phyloP scores from a whole-genome alignment of 768 basidiomycete genomes.

The Lenzites betulinus region DNA sequence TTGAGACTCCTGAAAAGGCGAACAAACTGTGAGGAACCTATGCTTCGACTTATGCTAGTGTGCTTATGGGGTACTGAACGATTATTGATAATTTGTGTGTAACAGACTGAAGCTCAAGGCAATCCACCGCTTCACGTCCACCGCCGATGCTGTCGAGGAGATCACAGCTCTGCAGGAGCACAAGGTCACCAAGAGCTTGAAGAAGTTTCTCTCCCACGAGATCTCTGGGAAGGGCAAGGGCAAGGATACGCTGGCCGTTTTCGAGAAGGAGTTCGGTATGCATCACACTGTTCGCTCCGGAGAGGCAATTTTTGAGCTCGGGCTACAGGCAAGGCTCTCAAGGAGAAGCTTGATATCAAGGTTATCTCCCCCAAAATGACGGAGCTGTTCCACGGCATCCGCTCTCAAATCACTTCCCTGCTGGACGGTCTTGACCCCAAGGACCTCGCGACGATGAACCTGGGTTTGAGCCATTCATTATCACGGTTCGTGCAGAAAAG shows the following conservation, averaged over 20 bases:
- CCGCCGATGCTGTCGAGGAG: conserved; percentile 96
- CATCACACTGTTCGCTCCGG: neutral
- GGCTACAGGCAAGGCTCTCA: conserved; percentile 72
- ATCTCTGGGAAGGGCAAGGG: conserved; percentile 82
- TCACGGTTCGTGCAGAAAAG: conserved; percentile 62
- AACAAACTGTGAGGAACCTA: conserved; percentile 76
- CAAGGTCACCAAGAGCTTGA: conserved; percentile 89
- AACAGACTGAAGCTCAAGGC: conserved; percentile 89
- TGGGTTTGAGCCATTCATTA: conserved; percentile 96
- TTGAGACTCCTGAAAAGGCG: conserved; percentile 89
- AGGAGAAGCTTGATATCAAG: conserved; percentile 92
- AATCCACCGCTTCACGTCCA: conserved; percentile 94
- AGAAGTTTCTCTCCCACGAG: conserved; percentile 88
- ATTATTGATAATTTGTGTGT: neutral
- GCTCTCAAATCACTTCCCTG: conserved; percentile 82
- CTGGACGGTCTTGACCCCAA: conserved; percentile 91
- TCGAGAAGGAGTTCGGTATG: conserved; percentile 88
- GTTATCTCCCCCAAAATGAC: conserved; percentile 51
- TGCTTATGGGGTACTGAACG: conserved; percentile 1
- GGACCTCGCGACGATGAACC: conserved; percentile 95
- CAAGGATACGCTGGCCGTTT: conserved; percentile 81
- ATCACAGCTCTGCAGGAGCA: conserved; percentile 90
- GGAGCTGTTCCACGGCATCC: conserved; percentile 96
- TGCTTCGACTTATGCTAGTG: conserved; percentile 6
- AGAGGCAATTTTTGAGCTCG: neutral